Percentiles rank a stretch among this genome's conserved stretches.
Evolutionary conservation across 176 grass and related monocot genomes (phyloP).

Genomic region (Aegilops tauschii): DNA sequence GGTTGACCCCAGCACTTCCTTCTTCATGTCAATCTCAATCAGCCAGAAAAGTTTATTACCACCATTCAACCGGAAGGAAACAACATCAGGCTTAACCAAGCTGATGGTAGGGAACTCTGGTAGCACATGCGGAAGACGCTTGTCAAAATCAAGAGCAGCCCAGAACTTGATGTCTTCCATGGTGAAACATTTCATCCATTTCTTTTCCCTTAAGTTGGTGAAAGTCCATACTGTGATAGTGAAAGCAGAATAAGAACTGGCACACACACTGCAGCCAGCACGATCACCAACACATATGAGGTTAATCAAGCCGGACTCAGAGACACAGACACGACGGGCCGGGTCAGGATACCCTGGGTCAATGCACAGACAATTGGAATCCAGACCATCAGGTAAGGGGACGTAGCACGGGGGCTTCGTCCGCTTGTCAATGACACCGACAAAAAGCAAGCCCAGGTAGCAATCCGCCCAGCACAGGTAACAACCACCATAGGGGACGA

Average conservation of each 20-base stretch:
- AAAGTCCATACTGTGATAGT: neutral
- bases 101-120: neutral
- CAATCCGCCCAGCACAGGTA: neutral
- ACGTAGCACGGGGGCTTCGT: neutral
- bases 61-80: neutral
- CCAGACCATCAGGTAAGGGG: neutral
- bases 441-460: neutral
- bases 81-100: conserved; percentile 1
- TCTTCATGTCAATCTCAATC: neutral
- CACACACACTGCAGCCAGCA: neutral
- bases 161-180: neutral
- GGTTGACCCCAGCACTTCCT: neutral
- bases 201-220: neutral
- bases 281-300: neutral
- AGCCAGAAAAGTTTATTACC: neutral
- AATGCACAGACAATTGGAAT: neutral
- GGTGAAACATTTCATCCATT: neutral
- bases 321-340: neutral
- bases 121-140: neutral
- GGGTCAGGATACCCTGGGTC: neutral
- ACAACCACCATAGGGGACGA: neutral
- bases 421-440: neutral
- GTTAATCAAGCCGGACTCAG: neutral
- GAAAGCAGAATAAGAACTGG: neutral
- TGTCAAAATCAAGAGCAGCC: neutral